Percentiles rank a stretch among this genome's conserved stretches.
Conservation (phyloP, 2,329 filamentous ascomycete species). For the Aspergillus sp. region DNA sequence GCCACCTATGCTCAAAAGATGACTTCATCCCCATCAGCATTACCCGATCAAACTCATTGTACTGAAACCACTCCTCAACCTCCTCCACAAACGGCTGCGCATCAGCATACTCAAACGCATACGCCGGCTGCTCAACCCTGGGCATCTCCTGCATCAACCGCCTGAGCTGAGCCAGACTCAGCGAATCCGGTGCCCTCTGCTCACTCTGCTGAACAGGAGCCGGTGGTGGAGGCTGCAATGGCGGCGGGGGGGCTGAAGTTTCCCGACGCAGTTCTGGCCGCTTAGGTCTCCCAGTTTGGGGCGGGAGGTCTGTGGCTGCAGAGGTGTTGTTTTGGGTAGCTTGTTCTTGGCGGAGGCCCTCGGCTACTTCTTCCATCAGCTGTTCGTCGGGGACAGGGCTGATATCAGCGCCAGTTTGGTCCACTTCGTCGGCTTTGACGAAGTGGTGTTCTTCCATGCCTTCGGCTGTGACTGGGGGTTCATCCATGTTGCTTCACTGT, state of each 20-base stretch:
- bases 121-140: slow-evolving; percentile 61
- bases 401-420: slow-evolving; percentile 43
- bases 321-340: slow-evolving; percentile 12
- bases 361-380: slow-evolving; percentile 35
- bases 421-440: slow-evolving; percentile 45
- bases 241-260: slow-evolving; percentile 35
- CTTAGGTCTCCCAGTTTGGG: slow-evolving; percentile 12
- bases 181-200: slow-evolving; percentile 53
- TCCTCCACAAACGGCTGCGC: slow-evolving; percentile 72
- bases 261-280: slow-evolving; percentile 35
- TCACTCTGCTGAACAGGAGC: slow-evolving; percentile 35
- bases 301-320: slow-evolving; percentile 5
- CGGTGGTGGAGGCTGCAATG: slow-evolving; percentile 40
- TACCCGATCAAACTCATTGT: slow-evolving; percentile 77
- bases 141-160: slow-evolving; percentile 69
- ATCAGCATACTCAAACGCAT: slow-evolving; percentile 79
- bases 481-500: slow-evolving; percentile 19
- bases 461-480: slow-evolving; percentile 15
- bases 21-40: slow-evolving; percentile 68
- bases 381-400: slow-evolving; percentile 39
- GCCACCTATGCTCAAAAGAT: slow-evolving; percentile 72
- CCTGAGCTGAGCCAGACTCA: slow-evolving; percentile 67
- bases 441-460: slow-evolving; percentile 33
- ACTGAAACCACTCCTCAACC: slow-evolving; percentile 95
- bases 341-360: slow-evolving; percentile 32